Conservation (phyloP, 306 rosid genomes). For the Cucurbita moschata region DNA sequence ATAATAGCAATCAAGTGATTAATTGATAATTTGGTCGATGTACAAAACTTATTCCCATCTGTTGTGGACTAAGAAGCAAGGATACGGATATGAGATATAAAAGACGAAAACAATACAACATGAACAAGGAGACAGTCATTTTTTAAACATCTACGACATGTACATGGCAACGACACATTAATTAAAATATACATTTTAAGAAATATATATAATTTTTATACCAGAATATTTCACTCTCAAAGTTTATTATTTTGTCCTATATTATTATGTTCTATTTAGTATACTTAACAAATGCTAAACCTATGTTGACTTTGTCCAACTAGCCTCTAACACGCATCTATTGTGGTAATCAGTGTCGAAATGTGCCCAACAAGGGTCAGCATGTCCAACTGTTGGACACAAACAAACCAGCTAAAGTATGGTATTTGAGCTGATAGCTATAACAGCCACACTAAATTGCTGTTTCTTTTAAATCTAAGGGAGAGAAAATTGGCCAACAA, state of each 20-base stretch:
- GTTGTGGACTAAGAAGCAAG: background rate
- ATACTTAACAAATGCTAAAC: background rate
- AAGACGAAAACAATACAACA: background rate
- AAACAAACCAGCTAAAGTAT: too few relatives aligned
- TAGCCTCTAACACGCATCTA: background rate
- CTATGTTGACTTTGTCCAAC: background rate
- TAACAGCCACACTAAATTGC: background rate
- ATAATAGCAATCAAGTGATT: slow-evolving; percentile 6
- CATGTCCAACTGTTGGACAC: background rate
- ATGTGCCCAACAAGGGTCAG: background rate
- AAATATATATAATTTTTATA: too few relatives aligned
- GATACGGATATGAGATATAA: background rate
- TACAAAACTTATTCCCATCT: background rate
- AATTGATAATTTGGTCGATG: background rate
- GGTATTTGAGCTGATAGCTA: background rate
- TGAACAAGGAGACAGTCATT: background rate
- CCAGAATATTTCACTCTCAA: background rate
- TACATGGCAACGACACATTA: background rate
- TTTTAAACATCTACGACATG: background rate
- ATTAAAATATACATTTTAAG: background rate
- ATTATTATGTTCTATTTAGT: background rate
- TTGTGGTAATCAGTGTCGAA: background rate
- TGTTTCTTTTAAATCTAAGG: background rate
- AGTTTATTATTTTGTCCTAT: background rate
- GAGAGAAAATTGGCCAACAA: background rate